Evolutionary conservation across 345 rosid genomes (phyloP).

Genomic region (Eucalyptus tenuipes): DNA sequence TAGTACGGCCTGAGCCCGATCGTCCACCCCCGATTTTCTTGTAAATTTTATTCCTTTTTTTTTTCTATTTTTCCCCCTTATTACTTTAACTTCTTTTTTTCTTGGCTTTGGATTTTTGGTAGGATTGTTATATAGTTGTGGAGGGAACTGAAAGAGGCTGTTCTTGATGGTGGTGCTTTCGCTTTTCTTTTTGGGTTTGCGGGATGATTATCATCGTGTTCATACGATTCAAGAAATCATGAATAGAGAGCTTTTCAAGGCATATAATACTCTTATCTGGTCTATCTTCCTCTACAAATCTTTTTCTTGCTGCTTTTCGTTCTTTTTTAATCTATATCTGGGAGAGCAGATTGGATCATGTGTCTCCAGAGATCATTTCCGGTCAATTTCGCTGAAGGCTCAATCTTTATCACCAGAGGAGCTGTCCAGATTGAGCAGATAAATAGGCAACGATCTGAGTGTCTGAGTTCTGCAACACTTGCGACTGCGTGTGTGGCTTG

Average conservation of each 20-base stretch:
- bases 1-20: conserved; percentile 1
- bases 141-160: background rate
- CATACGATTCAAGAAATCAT: background rate
- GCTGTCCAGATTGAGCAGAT: background rate
- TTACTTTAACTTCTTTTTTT: background rate
- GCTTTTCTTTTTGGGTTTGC: background rate
- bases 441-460: background rate
- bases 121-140: background rate
- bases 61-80: background rate
- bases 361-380: background rate
- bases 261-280: background rate
- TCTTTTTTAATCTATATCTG: background rate
- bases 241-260: background rate
- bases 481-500: background rate
- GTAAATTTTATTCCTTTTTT: background rate
- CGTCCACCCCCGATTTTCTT: background rate
- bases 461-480: background rate
- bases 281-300: background rate
- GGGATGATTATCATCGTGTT: background rate
- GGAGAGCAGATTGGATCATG: background rate
- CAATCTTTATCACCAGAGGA: background rate
- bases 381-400: background rate
- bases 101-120: background rate
- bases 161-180: background rate
- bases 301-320: background rate